Evolutionary conservation across 192 early-diverging fungal species (phyloP).

Genomic region (Linnemannia exigua): DNA sequence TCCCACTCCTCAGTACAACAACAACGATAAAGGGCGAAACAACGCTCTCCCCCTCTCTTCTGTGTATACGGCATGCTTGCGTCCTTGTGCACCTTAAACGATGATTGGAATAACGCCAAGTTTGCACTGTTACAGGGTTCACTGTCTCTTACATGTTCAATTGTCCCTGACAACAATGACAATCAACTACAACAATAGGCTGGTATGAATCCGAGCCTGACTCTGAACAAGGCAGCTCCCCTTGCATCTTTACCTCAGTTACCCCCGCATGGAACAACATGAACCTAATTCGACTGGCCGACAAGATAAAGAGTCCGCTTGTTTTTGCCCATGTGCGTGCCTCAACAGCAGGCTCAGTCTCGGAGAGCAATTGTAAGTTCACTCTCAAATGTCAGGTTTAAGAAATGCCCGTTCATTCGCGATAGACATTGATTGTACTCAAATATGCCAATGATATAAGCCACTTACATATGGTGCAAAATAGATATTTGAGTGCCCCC

Average conservation of each 20-base stretch:
- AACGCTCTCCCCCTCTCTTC: not conserved
- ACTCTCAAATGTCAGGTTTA: not conserved
- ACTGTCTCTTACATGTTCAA: not conserved
- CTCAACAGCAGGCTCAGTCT: constrained; percentile 77
- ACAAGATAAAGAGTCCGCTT: constrained; percentile 79
- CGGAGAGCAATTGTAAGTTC: constrained; percentile 79
- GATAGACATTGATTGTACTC: too few species aligned
- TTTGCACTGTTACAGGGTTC: not conserved
- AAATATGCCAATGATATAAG: too few species aligned
- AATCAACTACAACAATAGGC: constrained; percentile 2
- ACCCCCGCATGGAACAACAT: constrained; percentile 87
- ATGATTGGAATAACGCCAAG: not conserved
- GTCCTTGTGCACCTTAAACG: not conserved
- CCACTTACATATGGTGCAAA: too few species aligned
- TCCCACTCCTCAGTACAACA: not conserved
- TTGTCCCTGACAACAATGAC: not conserved
- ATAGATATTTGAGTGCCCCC: too few species aligned
- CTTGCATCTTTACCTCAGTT: constrained; percentile 86
- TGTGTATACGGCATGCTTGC: not conserved
- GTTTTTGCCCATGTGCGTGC: constrained; percentile 90
- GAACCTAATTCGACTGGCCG: constrained; percentile 80
- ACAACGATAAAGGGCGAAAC: not conserved
- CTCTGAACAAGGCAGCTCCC: constrained; percentile 54
- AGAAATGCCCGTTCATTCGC: not conserved
- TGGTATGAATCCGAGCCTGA: constrained; percentile 75